Percentiles rank a stretch among this genome's conserved stretches.
Evolutionary conservation across 2,329 filamentous ascomycete species (phyloP).

Genomic region (Elsinoe arachidis): DNA sequence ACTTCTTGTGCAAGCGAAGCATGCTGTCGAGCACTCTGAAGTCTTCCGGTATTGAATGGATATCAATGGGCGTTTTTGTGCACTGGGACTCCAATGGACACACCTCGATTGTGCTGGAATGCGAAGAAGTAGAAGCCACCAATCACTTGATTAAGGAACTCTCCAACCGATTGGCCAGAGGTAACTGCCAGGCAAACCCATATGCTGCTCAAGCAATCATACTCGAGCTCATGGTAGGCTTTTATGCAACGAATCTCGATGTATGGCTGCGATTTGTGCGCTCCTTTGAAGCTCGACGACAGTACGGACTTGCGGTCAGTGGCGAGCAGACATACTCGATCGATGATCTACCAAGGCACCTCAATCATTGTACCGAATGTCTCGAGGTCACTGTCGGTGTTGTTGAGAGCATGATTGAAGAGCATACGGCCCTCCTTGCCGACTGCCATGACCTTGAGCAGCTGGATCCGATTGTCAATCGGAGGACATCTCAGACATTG

Average conservation of each 20-base stretch:
- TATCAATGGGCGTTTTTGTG: neutral
- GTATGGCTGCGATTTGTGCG: constrained; percentile 18
- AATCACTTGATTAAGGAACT: neutral
- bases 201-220: constrained; percentile 16
- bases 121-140: neutral
- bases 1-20: neutral
- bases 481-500: constrained; percentile 6
- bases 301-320: neutral
- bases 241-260: constrained; percentile 18
- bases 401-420: constrained; percentile 16
- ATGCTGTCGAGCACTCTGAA: neutral
- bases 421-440: neutral
- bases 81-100: neutral
- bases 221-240: constrained; percentile 15
- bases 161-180: neutral
- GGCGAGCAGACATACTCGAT: constrained; percentile 14
- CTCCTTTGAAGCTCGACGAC: constrained; percentile 14
- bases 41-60: neutral
- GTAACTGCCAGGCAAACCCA: constrained; percentile 2
- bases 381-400: constrained; percentile 16
- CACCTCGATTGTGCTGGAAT: neutral
- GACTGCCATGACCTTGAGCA: neutral
- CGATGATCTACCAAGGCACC: constrained; percentile 20
- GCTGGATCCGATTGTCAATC: constrained; percentile 1
- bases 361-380: constrained; percentile 19